Percentiles rank a stretch among this genome's conserved stretches.
These are phyloP conservation scores for Vanderwaltozyma polyspora DNA, from an alignment of 805 yeast genomes.

Conservation along the genomic window DNA sequence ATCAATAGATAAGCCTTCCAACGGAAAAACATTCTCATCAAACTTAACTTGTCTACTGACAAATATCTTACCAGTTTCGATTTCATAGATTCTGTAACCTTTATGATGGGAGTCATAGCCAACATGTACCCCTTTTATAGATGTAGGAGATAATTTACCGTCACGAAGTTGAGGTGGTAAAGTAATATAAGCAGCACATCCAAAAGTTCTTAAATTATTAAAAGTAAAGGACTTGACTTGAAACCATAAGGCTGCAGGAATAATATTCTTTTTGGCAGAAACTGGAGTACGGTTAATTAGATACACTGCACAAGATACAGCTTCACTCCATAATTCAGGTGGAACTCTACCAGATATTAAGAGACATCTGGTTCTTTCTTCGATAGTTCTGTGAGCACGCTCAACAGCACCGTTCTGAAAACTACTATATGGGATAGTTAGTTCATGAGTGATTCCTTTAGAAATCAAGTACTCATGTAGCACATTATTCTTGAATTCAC, in stretches of 20 bases:
- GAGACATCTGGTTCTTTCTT: slow-evolving; percentile 4
- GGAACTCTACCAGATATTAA: slow-evolving; percentile 8
- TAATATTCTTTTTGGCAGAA: not conserved
- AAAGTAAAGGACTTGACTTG: not conserved
- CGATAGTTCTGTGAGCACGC: slow-evolving; percentile 7
- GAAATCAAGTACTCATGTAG: not conserved
- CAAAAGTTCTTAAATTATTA: slow-evolving; percentile 6
- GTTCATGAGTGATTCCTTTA: slow-evolving; percentile 6
- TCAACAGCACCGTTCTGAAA: slow-evolving; percentile 12
- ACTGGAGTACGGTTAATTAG: slow-evolving; percentile 5
- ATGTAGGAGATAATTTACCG: too few relatives aligned
- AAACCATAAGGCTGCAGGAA: slow-evolving; percentile 5
- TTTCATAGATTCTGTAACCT: slow-evolving; percentile 3
- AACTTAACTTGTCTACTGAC: slow-evolving; percentile 4
- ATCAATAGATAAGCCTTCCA: too few relatives aligned
- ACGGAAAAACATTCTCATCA: slow-evolving; percentile 5
- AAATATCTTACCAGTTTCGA: not conserved
- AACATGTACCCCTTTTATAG: slow-evolving; percentile 1
- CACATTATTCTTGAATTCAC: slow-evolving; percentile 3
- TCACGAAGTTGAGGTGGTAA: slow-evolving; percentile 1
- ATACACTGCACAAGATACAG: slow-evolving; percentile 6
- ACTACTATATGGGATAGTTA: slow-evolving; percentile 7
- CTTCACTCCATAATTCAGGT: slow-evolving; percentile 10
- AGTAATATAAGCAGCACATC: slow-evolving; percentile 8
- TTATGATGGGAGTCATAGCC: not conserved